Conservation (phyloP, 768 basidiomycete genomes). For the Leccinellum albellum region DNA sequence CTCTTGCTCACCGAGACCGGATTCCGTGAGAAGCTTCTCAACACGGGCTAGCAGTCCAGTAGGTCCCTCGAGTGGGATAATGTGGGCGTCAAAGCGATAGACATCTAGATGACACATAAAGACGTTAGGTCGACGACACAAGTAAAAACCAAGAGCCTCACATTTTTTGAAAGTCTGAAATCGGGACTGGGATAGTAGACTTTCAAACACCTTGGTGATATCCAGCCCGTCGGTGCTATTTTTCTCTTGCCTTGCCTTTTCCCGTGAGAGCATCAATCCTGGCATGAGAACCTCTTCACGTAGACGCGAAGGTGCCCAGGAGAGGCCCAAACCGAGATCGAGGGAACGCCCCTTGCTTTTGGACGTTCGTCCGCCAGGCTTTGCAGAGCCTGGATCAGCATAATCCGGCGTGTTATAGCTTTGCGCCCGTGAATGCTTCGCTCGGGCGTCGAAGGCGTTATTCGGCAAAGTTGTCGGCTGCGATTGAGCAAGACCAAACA, state of each 20-base stretch:
- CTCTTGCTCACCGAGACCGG: conserved; percentile 48
- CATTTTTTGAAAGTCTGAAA: conserved; percentile 57
- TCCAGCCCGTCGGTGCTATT: conserved; percentile 23
- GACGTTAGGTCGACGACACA: conserved; percentile 13
- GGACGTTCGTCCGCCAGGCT: conserved; percentile 17
- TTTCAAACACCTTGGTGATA: conserved; percentile 37
- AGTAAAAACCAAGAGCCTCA: conserved; percentile 34
- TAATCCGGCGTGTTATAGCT: conserved; percentile 26
- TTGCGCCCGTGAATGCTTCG: conserved; percentile 23
- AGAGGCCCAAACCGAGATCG: conserved; percentile 63
- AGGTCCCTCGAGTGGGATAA: conserved; percentile 73
- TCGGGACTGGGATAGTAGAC: conserved; percentile 32
- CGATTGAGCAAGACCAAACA: conserved; percentile 9
- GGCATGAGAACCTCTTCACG: conserved; percentile 65
- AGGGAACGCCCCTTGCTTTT: conserved; percentile 64
- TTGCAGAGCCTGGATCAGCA: conserved; percentile 11
- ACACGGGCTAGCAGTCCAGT: conserved; percentile 65
- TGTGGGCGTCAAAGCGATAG: conserved; percentile 67
- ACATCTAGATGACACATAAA: conserved; percentile 46
- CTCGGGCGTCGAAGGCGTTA: conserved; percentile 32
- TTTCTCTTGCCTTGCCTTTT: conserved; percentile 24
- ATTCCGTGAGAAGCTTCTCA: conserved; percentile 51
- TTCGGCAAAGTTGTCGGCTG: conserved; percentile 20
- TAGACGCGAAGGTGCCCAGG: conserved; percentile 70
- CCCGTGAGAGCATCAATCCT: conserved; percentile 27